phyloP scores from a whole-genome alignment of 371 early-diverging fungal species.

The Gilbertella persicaria region DNA sequence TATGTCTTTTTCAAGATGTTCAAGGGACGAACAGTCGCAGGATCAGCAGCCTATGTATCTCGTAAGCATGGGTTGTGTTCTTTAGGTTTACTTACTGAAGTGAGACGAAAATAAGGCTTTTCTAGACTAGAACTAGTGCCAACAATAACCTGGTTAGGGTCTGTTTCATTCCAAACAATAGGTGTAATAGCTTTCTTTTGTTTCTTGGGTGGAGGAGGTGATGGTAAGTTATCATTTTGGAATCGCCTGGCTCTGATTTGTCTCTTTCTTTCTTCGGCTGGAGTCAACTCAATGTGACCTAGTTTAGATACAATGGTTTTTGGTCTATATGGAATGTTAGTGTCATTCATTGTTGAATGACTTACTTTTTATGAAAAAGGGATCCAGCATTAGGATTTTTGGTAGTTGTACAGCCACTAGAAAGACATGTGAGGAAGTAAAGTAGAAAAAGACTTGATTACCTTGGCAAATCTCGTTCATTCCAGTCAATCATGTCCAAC shows the following conservation, averaged over 20 bases:
- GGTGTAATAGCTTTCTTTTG: slow-evolving; percentile 11
- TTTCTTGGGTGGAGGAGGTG: slow-evolving; percentile 4
- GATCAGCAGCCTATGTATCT: slow-evolving; percentile 78
- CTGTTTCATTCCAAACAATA: slow-evolving; percentile 9
- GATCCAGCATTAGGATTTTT: slow-evolving; percentile 13
- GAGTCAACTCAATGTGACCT: slow-evolving; percentile 20
- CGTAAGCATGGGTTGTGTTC: not conserved
- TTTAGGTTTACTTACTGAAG: slow-evolving; percentile 57
- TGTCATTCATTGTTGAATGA: not conserved
- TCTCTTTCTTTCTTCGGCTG: slow-evolving; percentile 14
- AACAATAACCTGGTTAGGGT: slow-evolving; percentile 59
- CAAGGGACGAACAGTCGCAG: slow-evolving; percentile 86
- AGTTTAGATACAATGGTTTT: slow-evolving; percentile 6
- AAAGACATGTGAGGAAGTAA: not conserved
- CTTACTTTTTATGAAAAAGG: slow-evolving; percentile 1
- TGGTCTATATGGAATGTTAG: not conserved
- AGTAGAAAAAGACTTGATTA: slow-evolving; percentile 1
- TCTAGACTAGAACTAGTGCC: slow-evolving; percentile 84
- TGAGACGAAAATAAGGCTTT: slow-evolving; percentile 85
- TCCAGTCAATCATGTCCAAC: slow-evolving; percentile 79
- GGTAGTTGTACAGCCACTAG: slow-evolving; percentile 16
- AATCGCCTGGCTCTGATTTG: slow-evolving; percentile 25
- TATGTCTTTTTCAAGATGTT: slow-evolving; percentile 73
- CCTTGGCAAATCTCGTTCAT: slow-evolving; percentile 54
- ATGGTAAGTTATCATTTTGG: slow-evolving; percentile 13